phyloP scores from a whole-genome alignment of 495 filamentous ascomycete species.

The Hamigera avellanea region DNA sequence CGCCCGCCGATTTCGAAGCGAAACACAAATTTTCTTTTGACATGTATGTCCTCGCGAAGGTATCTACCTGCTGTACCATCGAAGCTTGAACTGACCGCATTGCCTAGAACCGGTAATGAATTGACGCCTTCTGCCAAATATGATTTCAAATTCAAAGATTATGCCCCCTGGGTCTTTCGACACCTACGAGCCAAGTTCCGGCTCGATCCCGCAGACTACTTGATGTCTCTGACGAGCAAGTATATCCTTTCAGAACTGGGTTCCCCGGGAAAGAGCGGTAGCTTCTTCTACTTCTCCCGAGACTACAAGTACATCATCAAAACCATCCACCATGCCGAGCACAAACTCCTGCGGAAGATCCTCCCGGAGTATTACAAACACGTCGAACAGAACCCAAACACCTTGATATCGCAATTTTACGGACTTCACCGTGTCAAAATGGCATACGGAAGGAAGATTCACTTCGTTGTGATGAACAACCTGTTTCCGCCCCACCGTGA shows the following conservation, averaged over 20 bases:
- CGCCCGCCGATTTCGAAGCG: constrained; percentile 80
- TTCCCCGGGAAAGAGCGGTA: constrained; percentile 95
- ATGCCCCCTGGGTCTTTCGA: constrained; percentile 97
- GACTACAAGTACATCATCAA: constrained; percentile 99
- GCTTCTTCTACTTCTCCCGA: constrained; percentile 98
- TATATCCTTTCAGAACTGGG: constrained; percentile 97
- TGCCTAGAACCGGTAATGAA: constrained; percentile 77
- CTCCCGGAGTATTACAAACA: constrained; percentile 91
- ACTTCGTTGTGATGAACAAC: constrained; percentile 99
- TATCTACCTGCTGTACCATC: not conserved
- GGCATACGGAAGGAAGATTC: constrained; percentile 95
- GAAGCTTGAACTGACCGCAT: constrained; percentile 7
- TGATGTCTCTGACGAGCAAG: constrained; percentile 97
- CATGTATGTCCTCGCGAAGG: constrained; percentile 46
- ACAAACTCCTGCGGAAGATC: constrained; percentile 87
- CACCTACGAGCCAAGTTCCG: constrained; percentile 80
- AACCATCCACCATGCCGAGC: constrained; percentile 94
- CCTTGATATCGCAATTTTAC: constrained; percentile 95
- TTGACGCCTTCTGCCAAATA: constrained; percentile 97
- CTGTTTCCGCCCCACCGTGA: constrained; percentile 95
- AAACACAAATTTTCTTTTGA: constrained; percentile 98
- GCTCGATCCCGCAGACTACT: constrained; percentile 92
- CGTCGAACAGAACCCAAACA: constrained; percentile 87
- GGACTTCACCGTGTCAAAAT: constrained; percentile 97
- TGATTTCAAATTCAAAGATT: constrained; percentile 99